Base-by-base conservation (phyloP, 495 filamentous ascomycete genomes). In the Neurospora cerealis region DNA sequence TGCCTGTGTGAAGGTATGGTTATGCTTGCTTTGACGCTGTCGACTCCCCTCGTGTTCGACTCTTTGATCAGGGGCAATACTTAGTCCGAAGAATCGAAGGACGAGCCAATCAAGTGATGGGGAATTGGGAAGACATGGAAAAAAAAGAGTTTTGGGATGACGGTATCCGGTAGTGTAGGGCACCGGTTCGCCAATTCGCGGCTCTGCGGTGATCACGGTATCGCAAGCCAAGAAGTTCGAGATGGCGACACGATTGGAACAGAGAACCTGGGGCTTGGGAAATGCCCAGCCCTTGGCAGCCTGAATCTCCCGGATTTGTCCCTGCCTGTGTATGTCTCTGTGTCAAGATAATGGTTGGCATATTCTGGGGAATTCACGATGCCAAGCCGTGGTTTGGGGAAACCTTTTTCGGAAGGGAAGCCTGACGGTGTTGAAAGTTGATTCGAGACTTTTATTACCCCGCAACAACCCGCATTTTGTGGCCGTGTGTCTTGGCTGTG, bases 271-370 rank as follows among this genome's bases (percentile, higher is more conserved):
- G 75, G 75, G 75, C 66, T 36, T 70, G 71, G 74, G 40, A 74
- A 74, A 44, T 74, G 77, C 79, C 79, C 73, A 80, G 77, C 24
- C 21, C 79, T 81, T 81, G 79, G 79, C 79, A 77, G 75, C 77
- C 77, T 75, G 73, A 19, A 73, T 75, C 77, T 75, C 71, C 75
- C 77, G 74, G 75, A 69, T 73, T 24, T 41, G 24, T 70, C 44
- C 37, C 72, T 75, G 76, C 75, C 74, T 74, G 73, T 44, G 76
- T 75, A 73, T 62, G 19, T 34, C 41, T 74, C 74, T 39, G 38
- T 70, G 36, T 62, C 40, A 66, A 69, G 39, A 17, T 34, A 36
- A 54, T 41, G 34, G 42, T 73, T 76, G 70, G 37, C 9, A 28
- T 77, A 71, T 73, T 77, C 78, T 77, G 77, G 77, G 74, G 38